Percentiles rank a stretch among this genome's conserved stretches.
Evolutionary conservation across 2,329 filamentous ascomycete species (phyloP).

Genomic region (Sphaceloma murrayae): DNA sequence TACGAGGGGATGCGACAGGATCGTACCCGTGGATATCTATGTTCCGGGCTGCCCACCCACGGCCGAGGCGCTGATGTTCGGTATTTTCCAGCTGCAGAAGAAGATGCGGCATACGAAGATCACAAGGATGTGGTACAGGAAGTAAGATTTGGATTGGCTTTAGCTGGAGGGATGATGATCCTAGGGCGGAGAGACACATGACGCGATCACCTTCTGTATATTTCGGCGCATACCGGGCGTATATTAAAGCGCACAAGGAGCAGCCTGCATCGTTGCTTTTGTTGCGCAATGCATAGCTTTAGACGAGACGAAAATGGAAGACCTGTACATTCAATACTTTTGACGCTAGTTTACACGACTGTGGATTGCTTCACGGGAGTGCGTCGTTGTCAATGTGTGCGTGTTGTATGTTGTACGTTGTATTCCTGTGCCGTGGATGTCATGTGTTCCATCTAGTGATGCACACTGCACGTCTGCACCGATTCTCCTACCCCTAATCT

Average conservation of each 20-base stretch:
- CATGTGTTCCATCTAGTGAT: too few species aligned
- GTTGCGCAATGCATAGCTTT: slow-evolving; percentile 13
- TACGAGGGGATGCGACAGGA: slow-evolving; percentile 62
- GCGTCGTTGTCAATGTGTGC: too few species aligned
- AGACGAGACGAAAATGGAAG: neutral
- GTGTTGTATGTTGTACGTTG: too few species aligned
- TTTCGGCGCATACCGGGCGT: slow-evolving; percentile 6
- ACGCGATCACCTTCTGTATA: too few species aligned
- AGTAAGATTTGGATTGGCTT: slow-evolving; percentile 26
- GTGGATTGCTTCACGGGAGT: too few species aligned
- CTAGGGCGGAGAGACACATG: too few species aligned
- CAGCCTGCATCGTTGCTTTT: neutral
- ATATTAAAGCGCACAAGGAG: neutral
- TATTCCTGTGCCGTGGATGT: too few species aligned
- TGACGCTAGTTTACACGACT: too few species aligned
- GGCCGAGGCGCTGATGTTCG: slow-evolving; percentile 44
- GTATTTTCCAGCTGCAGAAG: slow-evolving; percentile 66
- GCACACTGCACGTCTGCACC: too few species aligned
- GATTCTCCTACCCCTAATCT: too few species aligned
- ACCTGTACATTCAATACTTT: too few species aligned
- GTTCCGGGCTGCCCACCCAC: slow-evolving; percentile 60
- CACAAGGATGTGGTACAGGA: slow-evolving; percentile 48
- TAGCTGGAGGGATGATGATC: neutral
- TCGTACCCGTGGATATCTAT: slow-evolving; percentile 72
- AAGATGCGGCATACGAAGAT: slow-evolving; percentile 56